phyloP scores from a whole-genome alignment of 1,284 basidiomycete genomes.

The Ganoderma boninense region DNA sequence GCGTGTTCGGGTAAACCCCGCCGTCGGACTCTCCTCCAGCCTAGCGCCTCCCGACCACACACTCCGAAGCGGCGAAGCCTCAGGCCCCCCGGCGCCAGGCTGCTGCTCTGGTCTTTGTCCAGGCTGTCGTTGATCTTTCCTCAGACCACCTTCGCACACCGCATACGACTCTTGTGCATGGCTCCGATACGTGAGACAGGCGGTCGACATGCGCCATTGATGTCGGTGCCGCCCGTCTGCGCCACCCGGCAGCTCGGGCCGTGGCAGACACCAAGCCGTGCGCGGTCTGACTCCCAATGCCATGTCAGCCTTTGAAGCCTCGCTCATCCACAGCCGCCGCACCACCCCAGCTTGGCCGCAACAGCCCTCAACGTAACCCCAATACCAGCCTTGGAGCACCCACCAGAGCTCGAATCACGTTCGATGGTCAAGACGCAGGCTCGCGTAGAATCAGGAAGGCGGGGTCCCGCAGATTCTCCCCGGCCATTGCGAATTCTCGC shows the following conservation, averaged over 20 bases:
- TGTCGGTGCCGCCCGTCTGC: not conserved
- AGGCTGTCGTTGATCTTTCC: not conserved
- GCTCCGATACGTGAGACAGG: not conserved
- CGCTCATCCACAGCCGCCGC: too few relatives aligned
- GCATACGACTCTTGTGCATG: not conserved
- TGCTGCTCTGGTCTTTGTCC: conserved; percentile 2
- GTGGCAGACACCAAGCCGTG: too few relatives aligned
- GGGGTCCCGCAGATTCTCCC: conserved; percentile 11
- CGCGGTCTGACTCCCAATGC: too few relatives aligned
- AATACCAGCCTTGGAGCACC: not conserved
- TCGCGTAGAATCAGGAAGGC: conserved; percentile 22
- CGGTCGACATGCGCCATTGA: not conserved
- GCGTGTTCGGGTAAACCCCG: conserved; percentile 31
- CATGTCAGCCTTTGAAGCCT: too few relatives aligned
- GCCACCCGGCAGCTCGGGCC: not conserved
- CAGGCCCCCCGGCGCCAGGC: not conserved
- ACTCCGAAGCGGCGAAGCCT: conserved; percentile 4
- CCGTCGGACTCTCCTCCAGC: conserved; percentile 5
- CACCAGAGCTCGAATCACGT: not conserved
- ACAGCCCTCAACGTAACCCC: not conserved
- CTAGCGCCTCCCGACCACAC: conserved; percentile 20
- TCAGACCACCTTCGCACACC: not conserved
- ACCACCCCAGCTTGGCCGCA: not conserved
- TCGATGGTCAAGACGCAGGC: conserved; percentile 3
- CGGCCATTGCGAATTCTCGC: conserved; percentile 29